A percentile compares a stretch with the other conserved stretches of the same genome.
These are phyloP conservation scores for Arabidopsis lyrata DNA, from an alignment of 441 rosid genomes.

Conservation along the genomic window DNA sequence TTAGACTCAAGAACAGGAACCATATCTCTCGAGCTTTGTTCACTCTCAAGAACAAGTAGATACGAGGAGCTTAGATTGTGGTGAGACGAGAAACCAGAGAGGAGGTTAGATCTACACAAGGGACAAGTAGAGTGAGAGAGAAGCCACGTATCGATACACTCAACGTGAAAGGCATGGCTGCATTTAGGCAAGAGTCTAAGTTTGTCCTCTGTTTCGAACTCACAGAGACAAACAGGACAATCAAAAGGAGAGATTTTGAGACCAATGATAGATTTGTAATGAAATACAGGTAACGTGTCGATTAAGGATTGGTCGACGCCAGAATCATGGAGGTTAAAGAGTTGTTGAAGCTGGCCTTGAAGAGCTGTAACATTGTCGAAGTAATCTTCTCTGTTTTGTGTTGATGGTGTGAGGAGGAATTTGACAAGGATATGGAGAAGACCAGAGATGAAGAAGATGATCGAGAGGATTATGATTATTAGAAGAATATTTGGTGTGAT, in stretches of 20 bases:
- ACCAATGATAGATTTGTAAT: slow-evolving; percentile 72
- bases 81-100: slow-evolving; percentile 62
- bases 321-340: slow-evolving; percentile 89
- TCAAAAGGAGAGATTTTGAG: slow-evolving; percentile 71
- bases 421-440: slow-evolving; percentile 76
- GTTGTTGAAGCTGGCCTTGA: slow-evolving; percentile 93
- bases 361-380: slow-evolving; percentile 71
- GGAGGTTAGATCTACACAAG: slow-evolving; percentile 72
- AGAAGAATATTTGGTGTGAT: slow-evolving; percentile 71
- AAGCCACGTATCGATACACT: slow-evolving; percentile 93
- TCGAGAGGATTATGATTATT: slow-evolving; percentile 62
- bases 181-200: slow-evolving; percentile 81
- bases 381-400: slow-evolving; percentile 59
- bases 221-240: slow-evolving; percentile 75
- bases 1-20: slow-evolving; percentile 39
- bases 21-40: slow-evolving; percentile 76
- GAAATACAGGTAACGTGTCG: slow-evolving; percentile 77
- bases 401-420: slow-evolving; percentile 55
- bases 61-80: slow-evolving; percentile 59
- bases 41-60: slow-evolving; percentile 78
- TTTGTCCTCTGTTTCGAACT: slow-evolving; percentile 66
- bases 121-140: slow-evolving; percentile 92
- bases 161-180: slow-evolving; percentile 91
- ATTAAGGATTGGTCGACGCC: slow-evolving; percentile 71
- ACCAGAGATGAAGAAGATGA: slow-evolving; percentile 74